Conservation (phyloP, 805 yeast species). For the Schwanniomyces pseudopolymorphus region DNA sequence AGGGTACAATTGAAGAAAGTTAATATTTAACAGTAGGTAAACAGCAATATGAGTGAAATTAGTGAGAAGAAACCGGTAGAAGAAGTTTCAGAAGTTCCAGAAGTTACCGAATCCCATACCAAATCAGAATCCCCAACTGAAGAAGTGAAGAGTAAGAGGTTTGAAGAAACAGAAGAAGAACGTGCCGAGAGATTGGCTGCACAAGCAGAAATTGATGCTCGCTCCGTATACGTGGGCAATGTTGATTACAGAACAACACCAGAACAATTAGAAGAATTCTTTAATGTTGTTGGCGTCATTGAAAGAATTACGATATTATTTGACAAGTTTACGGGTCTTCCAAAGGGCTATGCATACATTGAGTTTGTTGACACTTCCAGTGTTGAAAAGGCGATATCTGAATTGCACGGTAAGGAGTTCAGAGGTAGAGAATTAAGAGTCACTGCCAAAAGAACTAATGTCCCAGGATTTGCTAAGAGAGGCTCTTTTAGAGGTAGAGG, state of each 20-base stretch:
- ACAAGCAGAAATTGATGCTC: conserved; percentile 49
- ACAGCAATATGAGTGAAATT: conserved; percentile 7
- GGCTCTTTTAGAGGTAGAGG: conserved; percentile 20
- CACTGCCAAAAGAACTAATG: conserved; percentile 52
- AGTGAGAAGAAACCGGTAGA: background rate
- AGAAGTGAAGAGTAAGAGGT: background rate
- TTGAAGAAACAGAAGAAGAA: conserved; percentile 25
- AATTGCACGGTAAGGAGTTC: conserved; percentile 41
- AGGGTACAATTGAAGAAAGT: background rate
- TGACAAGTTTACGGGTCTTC: conserved; percentile 43
- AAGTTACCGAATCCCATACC: background rate
- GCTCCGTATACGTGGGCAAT: conserved; percentile 56
- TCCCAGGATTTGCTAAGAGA: conserved; percentile 43
- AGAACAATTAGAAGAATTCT: conserved; percentile 48
- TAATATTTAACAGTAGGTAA: background rate
- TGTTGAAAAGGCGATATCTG: conserved; percentile 47
- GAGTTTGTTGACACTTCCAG: conserved; percentile 48
- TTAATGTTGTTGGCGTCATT: conserved; percentile 44
- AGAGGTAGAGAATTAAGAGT: conserved; percentile 50
- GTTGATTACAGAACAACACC: conserved; percentile 51
- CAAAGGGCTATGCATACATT: conserved; percentile 64
- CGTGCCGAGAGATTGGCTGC: conserved; percentile 28
- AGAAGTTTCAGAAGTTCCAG: background rate
- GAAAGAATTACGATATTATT: conserved; percentile 53
- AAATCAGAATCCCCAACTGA: conserved; percentile 1